Base-by-base conservation (phyloP, 208 protist genomes). In the Porcisia deanei region DNA sequence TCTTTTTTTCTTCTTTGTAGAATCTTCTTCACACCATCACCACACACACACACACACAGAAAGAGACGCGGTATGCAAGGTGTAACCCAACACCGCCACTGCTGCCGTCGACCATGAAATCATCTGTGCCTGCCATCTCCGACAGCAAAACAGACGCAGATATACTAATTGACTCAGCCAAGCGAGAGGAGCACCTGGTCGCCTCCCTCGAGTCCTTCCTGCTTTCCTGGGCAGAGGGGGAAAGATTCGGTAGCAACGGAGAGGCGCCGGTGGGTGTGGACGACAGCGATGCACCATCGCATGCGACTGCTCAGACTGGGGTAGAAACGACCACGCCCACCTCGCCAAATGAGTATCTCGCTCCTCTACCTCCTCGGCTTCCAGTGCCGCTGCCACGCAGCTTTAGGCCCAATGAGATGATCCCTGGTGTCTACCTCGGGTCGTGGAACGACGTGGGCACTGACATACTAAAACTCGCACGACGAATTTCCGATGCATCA, bases 351-450 rank as follows among this genome's bases (percentile, higher is more conserved):
- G 65, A 71, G 10, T 68, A 57, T n/a, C 49, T 76, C 16, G 25
- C 34, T 4, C 14, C 52, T 7, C 70, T 81, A 14, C 76, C 81
- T 10, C 76, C 39, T 22, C 60, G 69, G 18, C 61, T 87, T 65
- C 39, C 53, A 22, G 34, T 59, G 9, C 59, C 76, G 53, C 80
- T 78, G 37, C 66, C 63, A 59, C 71, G 71, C 34, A 87, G 79
- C 66, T 85, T 93, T 43, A 85, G 89, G 1, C 89, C 89, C 4
- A 75, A 88, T 59, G 82, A 88, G 52, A 90, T 93, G 60, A 67
- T 93, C 14, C 83, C 89, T 34, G 82, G 58, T 6, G 43, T 93
- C 22, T 93, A 93, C 71, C 77, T 93, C 39, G 89, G 89, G n/a
- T 79, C 79, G 37, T 59, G 74, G 37, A 73, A 73, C 12, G 85